Evolutionary conservation across 352 stramenopile genomes (phyloP), one percentile per base, ranked within the genome.

Genomic region (Phytopythium ostracodes): DNA sequence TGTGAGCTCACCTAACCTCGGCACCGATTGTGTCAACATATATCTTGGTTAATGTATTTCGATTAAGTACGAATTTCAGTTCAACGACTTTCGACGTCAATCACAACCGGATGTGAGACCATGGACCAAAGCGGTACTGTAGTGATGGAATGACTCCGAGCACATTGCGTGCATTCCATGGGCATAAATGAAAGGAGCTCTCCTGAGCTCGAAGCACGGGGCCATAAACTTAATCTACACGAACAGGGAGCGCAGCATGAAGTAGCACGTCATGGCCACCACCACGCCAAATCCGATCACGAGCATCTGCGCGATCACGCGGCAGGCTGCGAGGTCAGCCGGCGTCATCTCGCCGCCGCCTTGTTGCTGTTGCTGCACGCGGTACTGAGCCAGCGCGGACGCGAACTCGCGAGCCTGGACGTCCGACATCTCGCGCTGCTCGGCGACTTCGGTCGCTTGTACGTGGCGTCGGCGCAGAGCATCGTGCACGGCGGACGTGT

Each of bases 391-490:
- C 22, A 90, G 59, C 42, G 83, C 66, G 0, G 72, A 62, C 31
- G 78, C 73, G 63, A 90, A 88, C 27, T 85, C 78, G 22, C 69
- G 71, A 31, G 71, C 69, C 57, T 84, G 81, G 27, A 60, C 68
- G 17, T 78, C 72, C 25, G 68, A 72, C n/a, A 68, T 63, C 25
- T 84, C 64, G 7, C 80, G 78, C 53, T 81, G 52, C 36, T 72
- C 60, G 0, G 54, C 52, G 9, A 62, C 53, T 2, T 67, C 69
- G 46, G 62, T 60, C 27, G 68, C 65, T 27, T 79, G 75, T 22
- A 73, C 68, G 55, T 91, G 75, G 27, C 81, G 78, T 40, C 72
- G 77, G 22, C 75, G 79, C 52, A 91, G 70, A 43, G 79, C 78
- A 25, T 84, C 65, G 4, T 77, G 73, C 36, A 88, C 31, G 2